phyloP scores from a whole-genome alignment of 345 rosid genomes.

The Nephelium lappaceum region DNA sequence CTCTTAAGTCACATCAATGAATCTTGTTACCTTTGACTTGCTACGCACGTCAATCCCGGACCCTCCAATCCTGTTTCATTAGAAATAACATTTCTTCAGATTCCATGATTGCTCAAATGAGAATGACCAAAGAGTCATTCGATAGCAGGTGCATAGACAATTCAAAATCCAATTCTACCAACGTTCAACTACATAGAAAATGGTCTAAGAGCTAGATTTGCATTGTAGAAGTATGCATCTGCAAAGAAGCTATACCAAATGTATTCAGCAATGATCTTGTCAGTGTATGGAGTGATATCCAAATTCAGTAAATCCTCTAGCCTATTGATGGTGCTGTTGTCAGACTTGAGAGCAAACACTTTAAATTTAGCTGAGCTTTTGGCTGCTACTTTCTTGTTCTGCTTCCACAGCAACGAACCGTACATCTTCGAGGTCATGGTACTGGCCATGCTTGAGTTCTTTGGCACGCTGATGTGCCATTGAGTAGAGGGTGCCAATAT shows the following conservation, averaged over 20 bases:
- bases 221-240: background rate
- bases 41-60: conserved; percentile 84
- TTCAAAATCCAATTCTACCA: background rate
- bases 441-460: conserved; percentile 45
- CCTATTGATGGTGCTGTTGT: conserved; percentile 68
- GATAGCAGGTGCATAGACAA: background rate
- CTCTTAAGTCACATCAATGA: background rate
- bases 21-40: conserved; percentile 81
- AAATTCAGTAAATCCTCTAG: conserved; percentile 72
- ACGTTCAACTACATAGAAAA: background rate
- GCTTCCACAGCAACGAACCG: conserved; percentile 68
- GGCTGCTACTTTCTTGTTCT: conserved; percentile 55
- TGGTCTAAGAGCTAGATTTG: background rate
- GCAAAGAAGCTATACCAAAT: conserved; percentile 63
- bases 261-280: conserved; percentile 91
- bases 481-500: conserved; percentile 74
- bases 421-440: conserved; percentile 61
- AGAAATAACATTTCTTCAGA: conserved; percentile 4
- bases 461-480: conserved; percentile 76
- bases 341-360: conserved; percentile 70
- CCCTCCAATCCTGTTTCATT: conserved; percentile 86
- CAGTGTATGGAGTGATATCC: conserved; percentile 82
- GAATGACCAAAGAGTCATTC: background rate
- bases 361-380: conserved; percentile 54
- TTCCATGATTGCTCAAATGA: background rate